Percentiles rank a stretch among this genome's conserved stretches.
These are phyloP conservation scores for Passalora sequoiae DNA, from an alignment of 2,329 filamentous ascomycete genomes.

Conservation along the genomic window DNA sequence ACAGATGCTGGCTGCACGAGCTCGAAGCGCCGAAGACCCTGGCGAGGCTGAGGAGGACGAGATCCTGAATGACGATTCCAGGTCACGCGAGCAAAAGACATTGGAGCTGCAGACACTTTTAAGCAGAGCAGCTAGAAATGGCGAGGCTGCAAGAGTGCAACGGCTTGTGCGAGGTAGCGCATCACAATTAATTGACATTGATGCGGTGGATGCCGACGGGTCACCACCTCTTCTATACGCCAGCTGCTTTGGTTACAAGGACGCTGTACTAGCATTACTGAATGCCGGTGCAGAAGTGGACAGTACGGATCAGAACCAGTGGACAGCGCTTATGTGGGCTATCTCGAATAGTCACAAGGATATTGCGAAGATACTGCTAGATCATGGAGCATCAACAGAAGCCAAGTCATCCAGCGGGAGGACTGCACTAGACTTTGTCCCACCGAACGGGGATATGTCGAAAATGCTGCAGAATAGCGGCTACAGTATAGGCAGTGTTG, in stretches of 20 bases:
- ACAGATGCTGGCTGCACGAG: constrained; percentile 92
- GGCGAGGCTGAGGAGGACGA: constrained; percentile 74
- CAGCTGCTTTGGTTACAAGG: constrained; percentile 93
- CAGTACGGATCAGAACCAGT: constrained; percentile 90
- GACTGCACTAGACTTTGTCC: constrained; percentile 92
- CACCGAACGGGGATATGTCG: constrained; percentile 92
- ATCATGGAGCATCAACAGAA: constrained; percentile 91
- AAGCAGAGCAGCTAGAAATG: constrained; percentile 95
- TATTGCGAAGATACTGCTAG: constrained; percentile 86
- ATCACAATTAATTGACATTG: constrained; percentile 72
- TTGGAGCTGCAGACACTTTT: constrained; percentile 78
- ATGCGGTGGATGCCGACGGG: constrained; percentile 86
- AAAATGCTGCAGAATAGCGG: constrained; percentile 93
- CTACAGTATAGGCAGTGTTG: constrained; percentile 77
- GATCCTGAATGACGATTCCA: constrained; percentile 66
- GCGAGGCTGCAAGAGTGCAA: constrained; percentile 75
- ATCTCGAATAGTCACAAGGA: constrained; percentile 98
- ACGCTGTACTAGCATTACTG: constrained; percentile 77
- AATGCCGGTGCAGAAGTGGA: constrained; percentile 84
- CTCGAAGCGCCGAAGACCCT: constrained; percentile 60
- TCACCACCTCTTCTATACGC: constrained; percentile 96
- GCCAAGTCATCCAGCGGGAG: constrained; percentile 90
- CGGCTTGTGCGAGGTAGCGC: constrained; percentile 70
- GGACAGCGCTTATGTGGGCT: constrained; percentile 98
- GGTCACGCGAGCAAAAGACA: constrained; percentile 72